Evolutionary conservation across 2,329 filamentous ascomycete genomes (phyloP).

Genomic region (Cytospora schulzeri): DNA sequence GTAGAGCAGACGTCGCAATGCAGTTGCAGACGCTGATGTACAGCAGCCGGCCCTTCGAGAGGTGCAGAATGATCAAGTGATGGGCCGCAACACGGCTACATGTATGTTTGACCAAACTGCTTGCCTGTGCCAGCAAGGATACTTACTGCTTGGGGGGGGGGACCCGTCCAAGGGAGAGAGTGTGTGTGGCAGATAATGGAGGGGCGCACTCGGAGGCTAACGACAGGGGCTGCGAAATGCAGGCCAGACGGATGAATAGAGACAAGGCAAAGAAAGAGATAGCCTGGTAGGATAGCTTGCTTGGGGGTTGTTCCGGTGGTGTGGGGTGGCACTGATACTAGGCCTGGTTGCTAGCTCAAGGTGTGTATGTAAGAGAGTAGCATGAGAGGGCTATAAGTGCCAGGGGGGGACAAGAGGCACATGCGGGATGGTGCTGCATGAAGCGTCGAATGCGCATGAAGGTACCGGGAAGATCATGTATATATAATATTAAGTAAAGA

Average conservation of each 20-base stretch:
- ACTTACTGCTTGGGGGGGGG: conserved; percentile 11
- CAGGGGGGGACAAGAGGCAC: conserved; percentile 11
- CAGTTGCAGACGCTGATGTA: conserved; percentile 34
- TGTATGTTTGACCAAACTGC: conserved; percentile 43
- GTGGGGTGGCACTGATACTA: conserved; percentile 25
- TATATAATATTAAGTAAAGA: conserved; percentile 13
- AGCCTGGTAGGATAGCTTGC: conserved; percentile 8
- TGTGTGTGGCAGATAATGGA: conserved; percentile 29
- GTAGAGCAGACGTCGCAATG: conserved; percentile 38
- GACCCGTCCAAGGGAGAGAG: conserved; percentile 11
- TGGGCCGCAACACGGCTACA: conserved; percentile 35
- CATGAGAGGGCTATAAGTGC: conserved; percentile 20
- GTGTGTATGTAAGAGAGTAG: conserved; percentile 20
- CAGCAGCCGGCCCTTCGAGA: conserved; percentile 28
- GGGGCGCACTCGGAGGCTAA: conserved; percentile 22
- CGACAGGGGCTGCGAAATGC: conserved; percentile 33
- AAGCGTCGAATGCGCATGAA: conserved; percentile 17
- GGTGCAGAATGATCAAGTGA: conserved; percentile 35
- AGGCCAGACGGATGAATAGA: conserved; percentile 31
- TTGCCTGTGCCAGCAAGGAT: conserved; percentile 44
- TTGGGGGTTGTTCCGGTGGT: conserved; percentile 21
- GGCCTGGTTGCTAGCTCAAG: conserved; percentile 20
- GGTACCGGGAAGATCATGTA: conserved; percentile 20
- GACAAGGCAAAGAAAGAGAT: background rate
- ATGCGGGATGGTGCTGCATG: conserved; percentile 21